Evolutionary conservation across 371 early-diverging fungal species (phyloP).

Genomic region (Apophysomyces trapeziformis): DNA sequence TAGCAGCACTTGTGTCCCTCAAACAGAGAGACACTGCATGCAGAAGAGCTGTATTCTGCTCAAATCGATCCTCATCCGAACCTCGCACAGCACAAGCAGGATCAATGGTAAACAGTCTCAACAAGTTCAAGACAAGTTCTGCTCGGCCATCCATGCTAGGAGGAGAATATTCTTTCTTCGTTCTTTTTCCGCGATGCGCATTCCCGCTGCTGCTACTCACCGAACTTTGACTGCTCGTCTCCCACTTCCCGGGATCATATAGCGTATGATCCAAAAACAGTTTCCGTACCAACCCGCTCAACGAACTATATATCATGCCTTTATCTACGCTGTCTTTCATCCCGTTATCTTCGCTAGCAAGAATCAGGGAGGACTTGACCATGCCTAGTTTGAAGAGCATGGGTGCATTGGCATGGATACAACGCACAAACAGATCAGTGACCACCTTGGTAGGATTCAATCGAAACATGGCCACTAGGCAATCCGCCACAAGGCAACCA

Average conservation of each 20-base stretch:
- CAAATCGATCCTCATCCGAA: conserved; percentile 32
- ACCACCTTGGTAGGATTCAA: conserved; percentile 65
- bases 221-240: conserved; percentile 8
- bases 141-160: conserved; percentile 56
- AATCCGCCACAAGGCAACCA: conserved; percentile 63
- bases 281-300: conserved; percentile 63
- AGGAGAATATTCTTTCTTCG: conserved; percentile 31
- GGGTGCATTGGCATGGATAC: conserved; percentile 59
- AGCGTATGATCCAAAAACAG: conserved; percentile 60
- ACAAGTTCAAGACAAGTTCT: conserved; percentile 67
- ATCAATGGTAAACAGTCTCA: conserved; percentile 70
- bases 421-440: conserved; percentile 58
- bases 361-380: conserved; percentile 66
- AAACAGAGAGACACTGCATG: conserved; percentile 64
- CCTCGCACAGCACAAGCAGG: conserved; percentile 67
- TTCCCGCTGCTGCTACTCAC: conserved; percentile 17
- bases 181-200: conserved; percentile 18
- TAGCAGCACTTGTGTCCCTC: conserved; percentile 51
- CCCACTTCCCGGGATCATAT: conserved; percentile 30
- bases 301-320: conserved; percentile 56
- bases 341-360: conserved; percentile 66
- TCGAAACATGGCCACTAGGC: conserved; percentile 70
- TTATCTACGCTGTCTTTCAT: conserved; percentile 71
- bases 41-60: conserved; percentile 65
- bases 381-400: conserved; percentile 67